phyloP scores from a whole-genome alignment of 768 basidiomycete genomes.

The Collybia nuda region DNA sequence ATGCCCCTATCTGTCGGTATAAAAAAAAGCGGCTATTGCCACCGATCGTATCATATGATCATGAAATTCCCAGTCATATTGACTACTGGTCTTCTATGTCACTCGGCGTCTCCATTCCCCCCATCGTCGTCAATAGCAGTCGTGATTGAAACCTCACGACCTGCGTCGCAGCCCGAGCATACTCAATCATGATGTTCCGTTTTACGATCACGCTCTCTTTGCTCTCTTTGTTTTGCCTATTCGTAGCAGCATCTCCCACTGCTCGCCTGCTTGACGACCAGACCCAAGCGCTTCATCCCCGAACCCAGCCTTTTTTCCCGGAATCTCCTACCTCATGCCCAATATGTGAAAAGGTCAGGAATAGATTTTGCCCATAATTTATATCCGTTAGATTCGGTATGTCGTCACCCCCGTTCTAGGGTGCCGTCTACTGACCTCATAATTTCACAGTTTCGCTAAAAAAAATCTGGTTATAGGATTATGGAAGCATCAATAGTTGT shows the following conservation, averaged over 20 bases:
- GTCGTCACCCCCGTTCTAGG: not conserved
- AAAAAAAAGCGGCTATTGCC: too few relatives aligned
- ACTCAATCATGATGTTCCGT: constrained; percentile 16
- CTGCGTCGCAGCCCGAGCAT: not conserved
- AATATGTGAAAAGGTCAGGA: constrained; percentile 47
- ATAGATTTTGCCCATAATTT: not conserved
- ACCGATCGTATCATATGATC: too few relatives aligned
- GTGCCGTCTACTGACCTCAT: not conserved
- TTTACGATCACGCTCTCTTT: constrained; percentile 20
- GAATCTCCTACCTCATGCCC: constrained; percentile 56
- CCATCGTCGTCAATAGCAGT: not conserved
- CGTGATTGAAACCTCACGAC: too few relatives aligned
- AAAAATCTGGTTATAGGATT: constrained; percentile 38
- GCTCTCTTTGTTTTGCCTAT: constrained; percentile 17
- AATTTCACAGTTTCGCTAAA: not conserved
- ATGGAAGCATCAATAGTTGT: constrained; percentile 53
- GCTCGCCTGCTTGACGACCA: not conserved
- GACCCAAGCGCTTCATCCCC: constrained; percentile 11
- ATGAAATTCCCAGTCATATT: too few relatives aligned
- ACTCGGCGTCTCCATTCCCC: too few relatives aligned
- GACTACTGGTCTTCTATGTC: too few relatives aligned
- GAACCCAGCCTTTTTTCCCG: constrained; percentile 49
- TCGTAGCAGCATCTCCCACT: constrained; percentile 21
- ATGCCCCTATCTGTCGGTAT: too few relatives aligned
- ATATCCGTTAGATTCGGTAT: not conserved